Base-by-base conservation (phyloP, 2,329 filamentous ascomycete species). In the Onygenales sp. region DNA sequence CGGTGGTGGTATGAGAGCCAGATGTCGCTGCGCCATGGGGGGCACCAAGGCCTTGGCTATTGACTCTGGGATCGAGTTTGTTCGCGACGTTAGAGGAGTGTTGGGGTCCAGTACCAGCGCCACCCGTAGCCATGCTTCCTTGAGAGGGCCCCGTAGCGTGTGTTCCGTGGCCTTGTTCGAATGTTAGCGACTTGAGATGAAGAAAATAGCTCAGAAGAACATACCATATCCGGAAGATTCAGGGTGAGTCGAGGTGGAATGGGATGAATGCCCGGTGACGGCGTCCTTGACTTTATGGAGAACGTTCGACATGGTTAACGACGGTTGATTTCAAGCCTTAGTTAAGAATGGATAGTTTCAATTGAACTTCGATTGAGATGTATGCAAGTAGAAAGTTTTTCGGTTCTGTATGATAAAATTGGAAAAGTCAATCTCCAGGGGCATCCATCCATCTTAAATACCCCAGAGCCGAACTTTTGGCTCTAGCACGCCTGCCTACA, bases 231-330 rank as follows among this genome's bases (percentile, higher is more conserved):
- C 49, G 44, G 39, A 35, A 21, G 35, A 52, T 38, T 55, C 44
- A 42, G 60, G 58, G 21, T 57, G 55, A 47, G 46, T 41, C 14
- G 62, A 47, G 27, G 52, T 55, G 45, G 60, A 43, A 41, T 63
- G 55, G 53, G 21, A 27, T 27, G 66, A 59, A 58, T 68, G 61
- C 33, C 69, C 61, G 31, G 60, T 62, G 50, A 78, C 55, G 57
- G 63, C 72, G 42, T 77, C 70, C 63, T 76, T 78, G 52, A 76
- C 69, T 56, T 77, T 78, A 63, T 77, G 68, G 53, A 75, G 60
- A 52, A 75, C 61, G 50, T 63, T 63, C 41, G 73, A 73, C 75
- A 78, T 78, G 55, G 53, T 68, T 68, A 53, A 14, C 43, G 39
- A 14, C 48, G n/a, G 13, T 35, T 10, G 21, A 46, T 27, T 11